Conservation (phyloP, 371 early-diverging fungal species). For the Lichtheimia ramosa region DNA sequence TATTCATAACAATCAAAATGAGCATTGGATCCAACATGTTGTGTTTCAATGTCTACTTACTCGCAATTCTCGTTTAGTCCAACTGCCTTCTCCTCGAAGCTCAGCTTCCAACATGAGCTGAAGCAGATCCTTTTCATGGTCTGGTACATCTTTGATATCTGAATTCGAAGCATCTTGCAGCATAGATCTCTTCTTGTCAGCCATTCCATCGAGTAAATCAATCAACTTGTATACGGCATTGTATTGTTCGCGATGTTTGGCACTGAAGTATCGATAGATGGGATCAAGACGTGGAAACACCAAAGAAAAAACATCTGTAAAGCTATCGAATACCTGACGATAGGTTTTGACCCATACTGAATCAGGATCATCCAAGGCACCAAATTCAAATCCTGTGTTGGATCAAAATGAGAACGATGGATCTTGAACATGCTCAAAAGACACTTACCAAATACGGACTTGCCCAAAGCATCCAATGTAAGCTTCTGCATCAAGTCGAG, state of each 20-base stretch:
- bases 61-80: constrained; percentile 22
- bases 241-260: background rate
- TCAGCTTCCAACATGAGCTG: constrained; percentile 40
- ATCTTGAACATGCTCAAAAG: background rate
- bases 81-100: constrained; percentile 14
- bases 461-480: constrained; percentile 37
- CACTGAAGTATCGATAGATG: background rate
- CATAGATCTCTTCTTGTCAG: background rate
- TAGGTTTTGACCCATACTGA: constrained; percentile 31
- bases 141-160: background rate
- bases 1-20: background rate
- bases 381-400: constrained; percentile 30
- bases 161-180: background rate
- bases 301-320: constrained; percentile 17
- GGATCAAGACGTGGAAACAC: constrained; percentile 6
- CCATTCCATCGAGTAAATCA: constrained; percentile 3
- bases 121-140: constrained; percentile 32
- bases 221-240: constrained; percentile 6
- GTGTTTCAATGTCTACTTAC: constrained; percentile 5
- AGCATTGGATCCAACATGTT: too few relatives aligned
- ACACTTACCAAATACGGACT: constrained; percentile 33
- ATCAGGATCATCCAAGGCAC: constrained; percentile 22
- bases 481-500: constrained; percentile 18
- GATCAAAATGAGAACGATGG: background rate
- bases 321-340: constrained; percentile 7